Evolutionary conservation across 169 alveolate species (phyloP).

Genomic region (Plasmodium vivax): DNA sequence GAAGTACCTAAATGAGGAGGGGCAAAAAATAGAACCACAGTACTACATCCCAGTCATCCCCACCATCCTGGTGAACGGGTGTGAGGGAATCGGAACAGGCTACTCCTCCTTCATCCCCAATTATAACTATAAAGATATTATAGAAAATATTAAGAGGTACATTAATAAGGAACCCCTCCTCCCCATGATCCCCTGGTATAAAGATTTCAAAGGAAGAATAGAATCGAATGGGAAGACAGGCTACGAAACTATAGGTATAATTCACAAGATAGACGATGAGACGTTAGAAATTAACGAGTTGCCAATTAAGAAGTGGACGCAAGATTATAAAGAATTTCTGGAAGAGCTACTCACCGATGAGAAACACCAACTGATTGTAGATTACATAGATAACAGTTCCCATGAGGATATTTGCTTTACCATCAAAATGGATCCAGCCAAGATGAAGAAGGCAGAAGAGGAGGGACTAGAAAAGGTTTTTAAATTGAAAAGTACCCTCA

Average conservation of each 20-base stretch:
- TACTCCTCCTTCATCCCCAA: constrained; percentile 96
- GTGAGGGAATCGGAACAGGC: constrained; percentile 99
- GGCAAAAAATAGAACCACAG: constrained; percentile 98
- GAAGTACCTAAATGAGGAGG: constrained; percentile 96
- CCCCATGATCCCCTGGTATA: constrained; percentile 98
- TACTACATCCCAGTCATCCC: constrained; percentile 99
- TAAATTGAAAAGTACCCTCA: constrained; percentile 89
- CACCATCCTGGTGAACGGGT: constrained; percentile 97
- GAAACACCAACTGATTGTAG: constrained; percentile 78
- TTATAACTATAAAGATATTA: constrained; percentile 96
- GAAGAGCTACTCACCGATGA: constrained; percentile 84
- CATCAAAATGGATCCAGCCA: constrained; percentile 86
- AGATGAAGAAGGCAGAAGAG: constrained; percentile 76
- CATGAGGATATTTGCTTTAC: constrained; percentile 90
- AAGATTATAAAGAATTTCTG: constrained; percentile 95
- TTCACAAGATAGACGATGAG: constrained; percentile 82
- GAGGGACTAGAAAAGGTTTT: constrained; percentile 95
- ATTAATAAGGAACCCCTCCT: constrained; percentile 90
- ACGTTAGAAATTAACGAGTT: constrained; percentile 95
- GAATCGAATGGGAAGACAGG: constrained; percentile 88
- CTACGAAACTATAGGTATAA: constrained; percentile 87
- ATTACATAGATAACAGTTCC: constrained; percentile 88
- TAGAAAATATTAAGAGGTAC: constrained; percentile 91
- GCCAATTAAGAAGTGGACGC: constrained; percentile 98
- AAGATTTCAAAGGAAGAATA: constrained; percentile 96